Evolutionary conservation across 1,284 basidiomycete genomes (phyloP).

Genomic region (Filobasidium uniguttulatum): DNA sequence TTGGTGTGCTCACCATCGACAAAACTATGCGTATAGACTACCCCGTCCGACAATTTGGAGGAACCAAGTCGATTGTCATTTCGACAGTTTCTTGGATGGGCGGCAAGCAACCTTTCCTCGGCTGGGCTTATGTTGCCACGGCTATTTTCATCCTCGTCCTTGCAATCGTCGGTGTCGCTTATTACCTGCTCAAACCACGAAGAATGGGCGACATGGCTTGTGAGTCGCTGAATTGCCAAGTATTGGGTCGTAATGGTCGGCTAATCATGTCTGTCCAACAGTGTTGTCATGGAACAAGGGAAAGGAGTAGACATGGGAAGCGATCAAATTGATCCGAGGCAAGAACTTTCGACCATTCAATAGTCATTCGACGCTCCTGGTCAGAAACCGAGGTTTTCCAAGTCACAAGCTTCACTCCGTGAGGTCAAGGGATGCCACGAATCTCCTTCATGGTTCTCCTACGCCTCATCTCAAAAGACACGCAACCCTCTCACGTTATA

Average conservation of each 20-base stretch:
- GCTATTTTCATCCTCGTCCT: slow-evolving; percentile 76
- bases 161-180: slow-evolving; percentile 72
- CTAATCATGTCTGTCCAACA: background rate
- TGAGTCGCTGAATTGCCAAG: slow-evolving; percentile 6
- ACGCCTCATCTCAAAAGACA: too few relatives aligned
- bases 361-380: too few relatives aligned
- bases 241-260: background rate
- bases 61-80: slow-evolving; percentile 93
- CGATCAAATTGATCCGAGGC: too few relatives aligned
- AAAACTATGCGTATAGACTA: slow-evolving; percentile 51
- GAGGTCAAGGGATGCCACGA: too few relatives aligned
- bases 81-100: slow-evolving; percentile 97
- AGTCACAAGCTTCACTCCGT: too few relatives aligned
- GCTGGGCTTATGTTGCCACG: slow-evolving; percentile 88
- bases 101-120: slow-evolving; percentile 83
- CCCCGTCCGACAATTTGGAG: slow-evolving; percentile 78
- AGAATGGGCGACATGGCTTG: slow-evolving; percentile 41
- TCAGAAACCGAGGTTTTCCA: too few relatives aligned
- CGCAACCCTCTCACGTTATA: too few relatives aligned
- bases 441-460: too few relatives aligned
- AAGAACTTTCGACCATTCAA: too few relatives aligned
- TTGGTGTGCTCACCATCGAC: slow-evolving; percentile 25
- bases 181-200: slow-evolving; percentile 87
- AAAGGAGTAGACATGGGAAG: too few relatives aligned
- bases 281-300: slow-evolving; percentile 10